phyloP scores from a whole-genome alignment of 169 alveolate genomes.

The Plasmodium sp. region DNA sequence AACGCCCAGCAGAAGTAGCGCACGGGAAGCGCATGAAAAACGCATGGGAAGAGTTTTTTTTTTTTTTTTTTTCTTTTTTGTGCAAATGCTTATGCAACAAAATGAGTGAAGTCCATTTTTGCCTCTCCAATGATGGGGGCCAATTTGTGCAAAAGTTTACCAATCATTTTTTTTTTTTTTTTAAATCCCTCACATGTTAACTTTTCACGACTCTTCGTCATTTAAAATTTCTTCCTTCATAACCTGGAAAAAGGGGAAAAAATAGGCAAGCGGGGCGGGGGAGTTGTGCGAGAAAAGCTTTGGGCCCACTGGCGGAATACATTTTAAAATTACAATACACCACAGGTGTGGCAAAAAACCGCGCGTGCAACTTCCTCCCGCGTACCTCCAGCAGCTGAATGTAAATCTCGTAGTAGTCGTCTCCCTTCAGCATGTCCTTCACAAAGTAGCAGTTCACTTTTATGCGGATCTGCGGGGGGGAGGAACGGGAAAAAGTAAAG shows the following conservation, averaged over 20 bases:
- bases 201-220: conserved; percentile 53
- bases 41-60: neutral
- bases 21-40: neutral
- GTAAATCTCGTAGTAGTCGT: conserved; percentile 80
- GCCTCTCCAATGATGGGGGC: neutral
- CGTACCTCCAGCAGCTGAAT: conserved; percentile 82
- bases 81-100: neutral
- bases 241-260: conserved; percentile 9
- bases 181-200: neutral
- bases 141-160: neutral
- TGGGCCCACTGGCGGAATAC: neutral
- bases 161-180: neutral
- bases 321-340: neutral
- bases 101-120: neutral
- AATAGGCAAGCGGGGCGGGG: neutral
- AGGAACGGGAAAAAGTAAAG: neutral
- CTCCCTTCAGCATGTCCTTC: conserved; percentile 86
- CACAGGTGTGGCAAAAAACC: neutral
- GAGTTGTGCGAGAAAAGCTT: neutral
- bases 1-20: neutral
- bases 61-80: neutral
- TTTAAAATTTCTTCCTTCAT: conserved; percentile 73
- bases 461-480: conserved; percentile 77
- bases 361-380: neutral
- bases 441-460: conserved; percentile 84